Evolutionary conservation across 345 rosid species (phyloP), one percentile per base, ranked within the genome.

Genomic region (Citropsis articulata): DNA sequence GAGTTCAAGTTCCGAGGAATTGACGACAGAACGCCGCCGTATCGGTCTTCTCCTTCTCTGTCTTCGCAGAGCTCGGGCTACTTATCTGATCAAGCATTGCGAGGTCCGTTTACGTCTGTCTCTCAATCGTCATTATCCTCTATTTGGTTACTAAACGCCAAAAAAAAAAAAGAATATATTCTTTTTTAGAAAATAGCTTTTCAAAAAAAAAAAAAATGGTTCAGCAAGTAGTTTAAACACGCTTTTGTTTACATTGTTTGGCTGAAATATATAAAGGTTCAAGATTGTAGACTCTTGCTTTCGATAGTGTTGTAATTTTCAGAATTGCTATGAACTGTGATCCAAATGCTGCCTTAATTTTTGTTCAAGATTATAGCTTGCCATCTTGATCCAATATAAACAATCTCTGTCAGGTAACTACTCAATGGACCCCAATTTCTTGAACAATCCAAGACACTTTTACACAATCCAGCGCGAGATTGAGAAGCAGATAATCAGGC

Each of bases 1-100:
- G 89, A 87, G 61, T 87, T 89, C 83, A 87, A 83, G 73, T 83
- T 75, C 75, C 84, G 86, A 73, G 86, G 83, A 25, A 79, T 73
- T 6, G 88, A 87, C 65, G 25, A 4, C 27, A 74, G 81, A 42
- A 80, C 83, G 40, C 74, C 76, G 59, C 40, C 42, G 65, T 66
- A 13, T 40, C 40, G 55, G 9, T 40, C 87, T 2, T 53, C 78
- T 22, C 59, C 84, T 13, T 31, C 83, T 1, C 22, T 22, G 57
- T 48, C 79, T 65, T 77, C 48, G 21, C 84, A 80, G 2, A 66
- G 53, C 61, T 5, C 62, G 71, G 35, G 78, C 13, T 67, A 36
- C 64, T 69, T 75, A 28, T 36, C 85, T 59, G 78, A 71, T 59
- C 83, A 42, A 42, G 77, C 82, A 75, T 50, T 83, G 24, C 69